Percentiles rank a stretch among this genome's conserved stretches.
phyloP scores from a whole-genome alignment of 139 green algal genomes.

The Haematococcus sp. region DNA sequence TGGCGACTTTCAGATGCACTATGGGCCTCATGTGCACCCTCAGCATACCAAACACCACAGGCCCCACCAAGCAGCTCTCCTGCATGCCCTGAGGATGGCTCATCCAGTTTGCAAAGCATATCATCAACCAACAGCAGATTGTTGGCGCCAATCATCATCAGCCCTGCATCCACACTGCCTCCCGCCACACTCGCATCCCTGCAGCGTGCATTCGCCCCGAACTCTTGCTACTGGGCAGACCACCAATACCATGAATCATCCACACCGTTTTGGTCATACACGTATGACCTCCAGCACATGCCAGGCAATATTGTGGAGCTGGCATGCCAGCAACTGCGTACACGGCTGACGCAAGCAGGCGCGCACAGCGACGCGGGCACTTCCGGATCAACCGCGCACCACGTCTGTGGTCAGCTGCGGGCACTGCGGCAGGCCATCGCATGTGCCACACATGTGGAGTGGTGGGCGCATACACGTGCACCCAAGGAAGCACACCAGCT shows the following conservation, averaged over 20 bases:
- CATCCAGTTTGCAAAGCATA: too few relatives aligned
- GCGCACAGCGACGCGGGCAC: neutral
- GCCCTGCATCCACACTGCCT: neutral
- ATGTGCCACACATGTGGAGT: constrained; percentile 28
- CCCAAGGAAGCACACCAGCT: constrained; percentile 25
- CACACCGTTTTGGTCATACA: constrained; percentile 40
- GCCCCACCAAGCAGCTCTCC: too few relatives aligned
- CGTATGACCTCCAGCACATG: constrained; percentile 18
- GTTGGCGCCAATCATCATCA: neutral
- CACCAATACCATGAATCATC: constrained; percentile 19
- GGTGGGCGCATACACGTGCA: constrained; percentile 38
- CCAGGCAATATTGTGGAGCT: constrained; percentile 21
- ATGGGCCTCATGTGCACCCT: neutral
- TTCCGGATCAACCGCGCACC: neutral
- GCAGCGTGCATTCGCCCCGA: constrained; percentile 9
- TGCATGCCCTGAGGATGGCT: too few relatives aligned
- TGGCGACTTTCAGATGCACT: constrained; percentile 18
- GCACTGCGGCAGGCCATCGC: neutral
- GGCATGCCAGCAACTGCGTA: constrained; percentile 12
- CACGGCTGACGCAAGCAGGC: constrained; percentile 5
- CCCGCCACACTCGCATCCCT: constrained; percentile 1
- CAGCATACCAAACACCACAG: neutral
- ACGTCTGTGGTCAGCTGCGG: neutral
- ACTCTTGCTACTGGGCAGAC: constrained; percentile 25
- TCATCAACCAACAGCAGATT: neutral